These are phyloP conservation scores for Thuja plicata DNA, from an alignment of 83 land plant genomes.

Conservation along the genomic window DNA sequence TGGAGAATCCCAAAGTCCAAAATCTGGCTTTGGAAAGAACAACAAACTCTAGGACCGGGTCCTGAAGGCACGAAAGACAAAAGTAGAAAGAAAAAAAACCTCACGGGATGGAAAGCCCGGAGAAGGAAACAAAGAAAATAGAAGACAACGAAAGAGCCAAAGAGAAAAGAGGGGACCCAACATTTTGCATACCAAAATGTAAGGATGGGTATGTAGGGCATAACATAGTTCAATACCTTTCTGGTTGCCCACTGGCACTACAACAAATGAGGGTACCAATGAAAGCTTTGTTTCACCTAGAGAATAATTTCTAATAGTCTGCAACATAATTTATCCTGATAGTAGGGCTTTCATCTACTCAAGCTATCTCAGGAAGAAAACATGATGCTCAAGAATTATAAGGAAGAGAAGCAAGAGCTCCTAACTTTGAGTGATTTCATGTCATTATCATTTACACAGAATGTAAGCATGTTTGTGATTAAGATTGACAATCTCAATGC, in stretches of 20 bases:
- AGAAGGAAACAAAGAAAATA: too few species aligned
- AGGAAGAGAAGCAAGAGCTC: constrained; percentile 23
- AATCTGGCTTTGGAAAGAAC: too few species aligned
- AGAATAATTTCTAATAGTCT: background rate
- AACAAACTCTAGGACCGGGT: too few species aligned
- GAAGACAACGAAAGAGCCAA: too few species aligned
- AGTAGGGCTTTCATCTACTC: background rate
- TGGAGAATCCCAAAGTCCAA: too few species aligned
- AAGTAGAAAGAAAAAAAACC: too few species aligned
- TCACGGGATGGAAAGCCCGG: too few species aligned
- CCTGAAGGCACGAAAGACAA: too few species aligned
- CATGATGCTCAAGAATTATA: constrained; percentile 34
- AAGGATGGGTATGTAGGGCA: too few species aligned
- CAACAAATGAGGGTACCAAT: constrained; percentile 45
- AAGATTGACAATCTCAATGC: too few species aligned
- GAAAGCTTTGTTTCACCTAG: background rate
- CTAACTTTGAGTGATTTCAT: constrained; percentile 45
- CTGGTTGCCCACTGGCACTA: constrained; percentile 52
- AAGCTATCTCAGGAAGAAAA: constrained; percentile 55
- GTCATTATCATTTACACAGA: constrained; percentile 56
- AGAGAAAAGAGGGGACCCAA: too few species aligned
- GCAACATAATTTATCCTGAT: background rate
- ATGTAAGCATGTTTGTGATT: constrained; percentile 29
- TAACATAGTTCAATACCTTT: constrained; percentile 51
- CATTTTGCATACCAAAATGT: too few species aligned